phyloP scores from a whole-genome alignment of 768 basidiomycete species.

The Leucosporidium creatinivorum region DNA sequence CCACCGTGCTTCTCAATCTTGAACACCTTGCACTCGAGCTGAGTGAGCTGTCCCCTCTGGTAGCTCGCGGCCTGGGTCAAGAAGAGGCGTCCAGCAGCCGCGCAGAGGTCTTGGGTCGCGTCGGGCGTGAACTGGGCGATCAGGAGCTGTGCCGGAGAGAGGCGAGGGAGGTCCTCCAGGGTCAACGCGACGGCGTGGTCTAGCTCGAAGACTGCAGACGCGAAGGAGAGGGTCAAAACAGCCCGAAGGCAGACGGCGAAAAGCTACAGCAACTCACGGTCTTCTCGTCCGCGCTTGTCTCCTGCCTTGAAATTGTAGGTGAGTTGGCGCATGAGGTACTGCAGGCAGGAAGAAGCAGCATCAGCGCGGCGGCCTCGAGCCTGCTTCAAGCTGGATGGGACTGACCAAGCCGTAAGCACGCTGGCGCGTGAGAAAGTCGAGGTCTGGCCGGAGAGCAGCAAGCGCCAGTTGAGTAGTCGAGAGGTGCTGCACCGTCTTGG shows the following conservation, averaged over 20 bases:
- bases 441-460: not conserved
- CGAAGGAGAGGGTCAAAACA: not conserved
- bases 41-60: too few species aligned
- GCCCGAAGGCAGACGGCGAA: too few species aligned
- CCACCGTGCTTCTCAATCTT: too few species aligned
- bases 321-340: not conserved
- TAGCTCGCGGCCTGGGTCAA: not conserved
- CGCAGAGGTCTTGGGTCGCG: not conserved
- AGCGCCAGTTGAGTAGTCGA: not conserved
- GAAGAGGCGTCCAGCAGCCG: not conserved
- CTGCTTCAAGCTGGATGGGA: too few species aligned
- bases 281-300: too few species aligned
- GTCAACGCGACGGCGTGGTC: not conserved
- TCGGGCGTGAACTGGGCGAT: not conserved
- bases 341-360: too few species aligned
- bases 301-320: too few species aligned
- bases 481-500: not conserved
- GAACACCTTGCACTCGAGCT: too few species aligned
- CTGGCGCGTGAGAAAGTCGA: not conserved
- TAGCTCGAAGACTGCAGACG: not conserved
- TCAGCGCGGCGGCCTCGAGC: too few species aligned
- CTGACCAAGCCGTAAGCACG: not conserved
- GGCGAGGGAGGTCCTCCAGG: not conserved
- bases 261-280: too few species aligned
- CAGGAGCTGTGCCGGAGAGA: not conserved